Base-by-base conservation (phyloP, 345 rosid genomes). In the Reutealis trisperma region DNA sequence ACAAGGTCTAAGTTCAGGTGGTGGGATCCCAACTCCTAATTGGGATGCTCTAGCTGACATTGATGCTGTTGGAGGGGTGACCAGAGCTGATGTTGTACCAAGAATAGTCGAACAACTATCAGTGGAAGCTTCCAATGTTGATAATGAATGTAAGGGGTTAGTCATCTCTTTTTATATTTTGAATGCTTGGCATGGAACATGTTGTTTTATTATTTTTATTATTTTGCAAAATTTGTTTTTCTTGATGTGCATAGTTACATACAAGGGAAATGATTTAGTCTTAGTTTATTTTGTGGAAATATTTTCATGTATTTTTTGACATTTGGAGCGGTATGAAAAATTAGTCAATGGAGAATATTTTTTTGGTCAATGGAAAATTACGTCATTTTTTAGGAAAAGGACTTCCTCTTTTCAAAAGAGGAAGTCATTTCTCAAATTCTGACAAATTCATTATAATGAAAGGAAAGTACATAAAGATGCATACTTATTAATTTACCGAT, bases 11-110 rank as follows among this genome's bases (percentile, higher is more conserved):
- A 96, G 87, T 87, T 88, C 97, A 44, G 99, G 98, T 62, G 99
- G 99, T 80, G 99, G 99, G 61, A 94, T 96, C 62, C 99, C 99
- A 34, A 96, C 99, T 70, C 99, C 99, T 58, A 96, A 96, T 77
- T 96, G 99, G 99, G 99, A 96, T 88, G 99, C 99, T 62, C 84
- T 94, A 49, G 99, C 99, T 80, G 98, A 94, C 81, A 92, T 96
- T 73, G 99, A 94, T 89, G 93, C 97, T 67, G 89, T 83, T 86
- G 99, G 99, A 71, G 98, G 99, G 78, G 98, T 96, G 64, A 96
- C 99, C 2, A 88, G 99, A 82, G 99, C 99, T 73, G 99, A 96
- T 81, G 99, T 96, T 80, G 95, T 90, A 22, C 99, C 98, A 9
- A 85, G 97, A 63, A 93, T 96, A 37, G 91, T 96, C 68, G 81